Evolutionary conservation across 352 stramenopile species (phyloP).

Genomic region (Pythium pyrilobum): DNA sequence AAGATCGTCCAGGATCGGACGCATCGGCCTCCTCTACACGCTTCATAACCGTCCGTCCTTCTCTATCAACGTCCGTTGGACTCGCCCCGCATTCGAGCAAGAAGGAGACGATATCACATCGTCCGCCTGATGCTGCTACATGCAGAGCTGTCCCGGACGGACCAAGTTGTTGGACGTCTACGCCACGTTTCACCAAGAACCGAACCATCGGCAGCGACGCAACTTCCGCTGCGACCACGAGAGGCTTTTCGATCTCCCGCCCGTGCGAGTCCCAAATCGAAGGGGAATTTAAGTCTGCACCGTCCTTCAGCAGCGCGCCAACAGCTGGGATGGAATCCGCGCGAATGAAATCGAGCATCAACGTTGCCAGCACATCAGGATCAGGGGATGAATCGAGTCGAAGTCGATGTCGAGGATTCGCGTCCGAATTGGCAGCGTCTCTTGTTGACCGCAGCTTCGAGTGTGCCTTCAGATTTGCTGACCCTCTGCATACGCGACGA

Average conservation of each 20-base stretch:
- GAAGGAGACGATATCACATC: conserved; percentile 75
- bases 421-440: not conserved
- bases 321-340: conserved; percentile 70
- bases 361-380: conserved; percentile 47
- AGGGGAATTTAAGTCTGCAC: conserved; percentile 64
- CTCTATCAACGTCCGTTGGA: conserved; percentile 39
- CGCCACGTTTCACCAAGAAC: conserved; percentile 71
- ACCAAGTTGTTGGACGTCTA: conserved; percentile 56
- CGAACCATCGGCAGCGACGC: conserved; percentile 69
- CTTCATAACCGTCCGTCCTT: conserved; percentile 50
- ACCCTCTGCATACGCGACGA: conserved; percentile 37
- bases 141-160: conserved; percentile 58
- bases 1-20: too few relatives aligned
- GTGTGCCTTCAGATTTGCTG: not conserved
- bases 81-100: conserved; percentile 71
- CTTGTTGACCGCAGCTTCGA: not conserved
- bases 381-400: conserved; percentile 52
- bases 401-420: conserved; percentile 17
- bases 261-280: conserved; percentile 36
- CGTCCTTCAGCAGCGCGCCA: conserved; percentile 64
- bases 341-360: conserved; percentile 72
- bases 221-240: conserved; percentile 55
- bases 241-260: conserved; percentile 57
- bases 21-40: conserved; percentile 21
- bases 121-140: conserved; percentile 42